Conservation (phyloP, 2,329 filamentous ascomycete genomes). For the Aspergillus neoniger region DNA sequence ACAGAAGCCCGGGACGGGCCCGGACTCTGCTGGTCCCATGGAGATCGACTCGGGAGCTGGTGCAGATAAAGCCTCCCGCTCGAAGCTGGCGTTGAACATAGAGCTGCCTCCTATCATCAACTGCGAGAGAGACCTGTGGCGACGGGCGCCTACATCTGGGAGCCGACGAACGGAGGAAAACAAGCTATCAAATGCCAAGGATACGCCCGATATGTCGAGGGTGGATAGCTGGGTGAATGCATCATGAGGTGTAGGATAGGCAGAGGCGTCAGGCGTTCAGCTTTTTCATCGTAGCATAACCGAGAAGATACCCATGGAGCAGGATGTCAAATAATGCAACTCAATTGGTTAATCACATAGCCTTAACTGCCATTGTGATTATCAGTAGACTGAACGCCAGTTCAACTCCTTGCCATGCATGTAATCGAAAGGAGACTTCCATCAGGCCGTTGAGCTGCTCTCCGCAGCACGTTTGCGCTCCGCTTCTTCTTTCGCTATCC, state of each 20-base stretch:
- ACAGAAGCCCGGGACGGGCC: conserved; percentile 31
- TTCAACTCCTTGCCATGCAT: conserved; percentile 19
- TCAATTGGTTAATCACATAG: conserved; percentile 3
- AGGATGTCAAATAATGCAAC: conserved; percentile 17
- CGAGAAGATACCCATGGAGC: conserved; percentile 39
- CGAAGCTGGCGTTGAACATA: conserved; percentile 34
- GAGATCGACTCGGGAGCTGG: conserved; percentile 31
- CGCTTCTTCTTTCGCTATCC: conserved; percentile 37
- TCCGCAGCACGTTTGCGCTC: conserved; percentile 28
- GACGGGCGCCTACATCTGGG: conserved; percentile 44
- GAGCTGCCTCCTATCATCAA: conserved; percentile 59
- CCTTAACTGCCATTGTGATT: background rate
- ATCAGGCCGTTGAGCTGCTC: conserved; percentile 21
- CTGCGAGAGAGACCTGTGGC: conserved; percentile 61
- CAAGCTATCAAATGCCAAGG: conserved; percentile 29
- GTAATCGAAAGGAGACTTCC: conserved; percentile 2
- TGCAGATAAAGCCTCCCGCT: conserved; percentile 27
- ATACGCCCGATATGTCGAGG: conserved; percentile 23
- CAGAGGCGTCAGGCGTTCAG: conserved; percentile 21
- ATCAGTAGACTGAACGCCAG: conserved; percentile 14
- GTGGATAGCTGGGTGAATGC: conserved; percentile 28
- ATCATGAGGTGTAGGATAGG: conserved; percentile 18
- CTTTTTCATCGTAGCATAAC: conserved; percentile 25
- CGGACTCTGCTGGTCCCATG: conserved; percentile 31
- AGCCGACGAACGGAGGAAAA: conserved; percentile 38